These are phyloP conservation scores for Helotiales sp. DNA, from an alignment of 2,329 filamentous ascomycete species.

Conservation along the genomic window DNA sequence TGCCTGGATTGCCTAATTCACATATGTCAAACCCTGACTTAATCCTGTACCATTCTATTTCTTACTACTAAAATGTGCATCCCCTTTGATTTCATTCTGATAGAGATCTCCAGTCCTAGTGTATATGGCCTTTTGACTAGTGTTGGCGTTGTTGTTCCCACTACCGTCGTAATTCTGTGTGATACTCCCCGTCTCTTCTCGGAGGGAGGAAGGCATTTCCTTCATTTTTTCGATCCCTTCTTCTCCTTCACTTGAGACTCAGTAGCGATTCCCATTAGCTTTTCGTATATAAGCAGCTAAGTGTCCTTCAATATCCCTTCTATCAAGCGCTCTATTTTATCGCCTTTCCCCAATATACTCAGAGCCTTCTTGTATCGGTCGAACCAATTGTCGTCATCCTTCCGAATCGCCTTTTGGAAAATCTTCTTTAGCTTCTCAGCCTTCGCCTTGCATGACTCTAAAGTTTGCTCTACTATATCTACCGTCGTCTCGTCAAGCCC, in stretches of 20 bases:
- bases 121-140: background rate
- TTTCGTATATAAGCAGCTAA: constrained; percentile 30
- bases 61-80: background rate
- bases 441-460: constrained; percentile 32
- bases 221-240: constrained; percentile 28
- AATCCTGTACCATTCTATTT: too few species aligned
- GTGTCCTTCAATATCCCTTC: constrained; percentile 34
- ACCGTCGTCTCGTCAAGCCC: constrained; percentile 26
- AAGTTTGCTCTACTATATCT: constrained; percentile 24
- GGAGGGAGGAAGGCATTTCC: constrained; percentile 25
- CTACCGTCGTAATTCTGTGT: constrained; percentile 33
- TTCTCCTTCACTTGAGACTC: constrained; percentile 22
- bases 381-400: constrained; percentile 30
- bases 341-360: constrained; percentile 25
- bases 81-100: background rate
- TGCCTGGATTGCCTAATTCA: background rate
- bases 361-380: constrained; percentile 35
- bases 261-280: constrained; percentile 27
- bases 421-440: constrained; percentile 32
- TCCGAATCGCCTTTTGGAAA: constrained; percentile 32
- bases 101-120: background rate
- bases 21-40: too few species aligned
- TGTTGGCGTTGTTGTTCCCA: background rate
- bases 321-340: constrained; percentile 34
- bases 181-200: constrained; percentile 1